These are phyloP conservation scores for Glomus cerebriforme DNA, from an alignment of 192 early-diverging fungal genomes.

Conservation along the genomic window DNA sequence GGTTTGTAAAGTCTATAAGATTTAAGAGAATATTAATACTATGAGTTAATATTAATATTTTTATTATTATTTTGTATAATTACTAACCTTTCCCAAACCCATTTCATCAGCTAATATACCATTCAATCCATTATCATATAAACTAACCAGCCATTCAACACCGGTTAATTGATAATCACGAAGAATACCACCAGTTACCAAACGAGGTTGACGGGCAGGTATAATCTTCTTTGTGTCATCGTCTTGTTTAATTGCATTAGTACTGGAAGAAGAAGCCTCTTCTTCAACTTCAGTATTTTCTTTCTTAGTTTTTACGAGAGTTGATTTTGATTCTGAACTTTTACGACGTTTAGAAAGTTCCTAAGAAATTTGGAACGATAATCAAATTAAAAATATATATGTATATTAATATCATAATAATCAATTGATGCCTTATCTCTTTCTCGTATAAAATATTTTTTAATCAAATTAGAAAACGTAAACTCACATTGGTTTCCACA, in stretches of 20 bases:
- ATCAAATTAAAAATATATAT: too few species aligned
- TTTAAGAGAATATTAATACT: not conserved
- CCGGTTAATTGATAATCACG: conserved; percentile 94
- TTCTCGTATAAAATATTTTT: not conserved
- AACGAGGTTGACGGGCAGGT: conserved; percentile 73
- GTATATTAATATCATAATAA: too few species aligned
- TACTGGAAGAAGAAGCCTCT: not conserved
- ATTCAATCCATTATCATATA: conserved; percentile 96
- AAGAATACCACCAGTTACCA: conserved; percentile 84
- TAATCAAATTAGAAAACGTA: not conserved
- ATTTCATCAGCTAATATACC: conserved; percentile 97
- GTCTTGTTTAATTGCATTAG: conserved; percentile 21
- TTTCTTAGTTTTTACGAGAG: conserved; percentile 29
- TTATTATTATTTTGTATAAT: not conserved
- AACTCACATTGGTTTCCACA: conserved; percentile 44
- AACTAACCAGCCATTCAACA: conserved; percentile 91
- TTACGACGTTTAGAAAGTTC: conserved; percentile 25
- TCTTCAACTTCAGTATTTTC: conserved; percentile 15
- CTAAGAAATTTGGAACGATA: not conserved
- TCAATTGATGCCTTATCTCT: too few species aligned
- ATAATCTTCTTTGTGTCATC: conserved; percentile 44
- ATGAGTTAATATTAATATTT: not conserved
- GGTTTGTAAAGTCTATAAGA: conserved; percentile 82
- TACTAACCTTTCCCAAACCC: conserved; percentile 80
- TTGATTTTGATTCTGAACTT: not conserved